These are phyloP conservation scores for Saturnispora sekii DNA, from an alignment of 805 yeast species.

Conservation along the genomic window DNA sequence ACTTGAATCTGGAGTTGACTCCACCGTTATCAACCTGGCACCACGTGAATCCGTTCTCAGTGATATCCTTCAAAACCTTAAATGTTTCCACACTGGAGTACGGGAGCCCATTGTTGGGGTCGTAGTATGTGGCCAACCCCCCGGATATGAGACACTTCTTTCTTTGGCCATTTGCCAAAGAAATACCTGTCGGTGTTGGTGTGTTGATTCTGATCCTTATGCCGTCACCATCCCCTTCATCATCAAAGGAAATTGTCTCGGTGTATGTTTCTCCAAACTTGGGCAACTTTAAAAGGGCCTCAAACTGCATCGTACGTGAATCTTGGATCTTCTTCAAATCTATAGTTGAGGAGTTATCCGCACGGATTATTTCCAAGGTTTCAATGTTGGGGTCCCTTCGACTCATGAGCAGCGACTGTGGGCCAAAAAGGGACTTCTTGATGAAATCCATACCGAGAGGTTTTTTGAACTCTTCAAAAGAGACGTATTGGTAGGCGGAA, in stretches of 20 bases:
- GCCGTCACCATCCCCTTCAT: conserved; percentile 34
- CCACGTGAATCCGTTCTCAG: conserved; percentile 50
- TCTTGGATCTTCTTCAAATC: conserved; percentile 19
- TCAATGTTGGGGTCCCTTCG: conserved; percentile 47
- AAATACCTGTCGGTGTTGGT: conserved; percentile 66
- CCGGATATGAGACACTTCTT: conserved; percentile 70
- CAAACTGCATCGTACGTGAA: conserved; percentile 27
- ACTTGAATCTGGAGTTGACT: conserved; percentile 24
- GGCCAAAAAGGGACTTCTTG: conserved; percentile 47
- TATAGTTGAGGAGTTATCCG: conserved; percentile 21
- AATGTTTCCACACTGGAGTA: conserved; percentile 79
- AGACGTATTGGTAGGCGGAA: conserved; percentile 45
- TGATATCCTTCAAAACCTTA: conserved; percentile 44
- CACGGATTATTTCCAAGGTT: conserved; percentile 24
- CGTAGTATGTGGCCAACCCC: conserved; percentile 69
- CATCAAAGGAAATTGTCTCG: conserved; percentile 32
- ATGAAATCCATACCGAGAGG: conserved; percentile 25
- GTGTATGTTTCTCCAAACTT: conserved; percentile 50
- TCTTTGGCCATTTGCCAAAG: conserved; percentile 58
- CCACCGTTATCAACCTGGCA: conserved; percentile 39
- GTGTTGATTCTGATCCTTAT: conserved; percentile 46
- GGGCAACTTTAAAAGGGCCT: conserved; percentile 40
- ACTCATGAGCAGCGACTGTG: conserved; percentile 41
- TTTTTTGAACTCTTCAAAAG: conserved; percentile 39
- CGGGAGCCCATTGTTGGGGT: conserved; percentile 82